These are phyloP conservation scores for Oryza longistaminata DNA, from an alignment of 176 grass and related monocot genomes.

Conservation along the genomic window DNA sequence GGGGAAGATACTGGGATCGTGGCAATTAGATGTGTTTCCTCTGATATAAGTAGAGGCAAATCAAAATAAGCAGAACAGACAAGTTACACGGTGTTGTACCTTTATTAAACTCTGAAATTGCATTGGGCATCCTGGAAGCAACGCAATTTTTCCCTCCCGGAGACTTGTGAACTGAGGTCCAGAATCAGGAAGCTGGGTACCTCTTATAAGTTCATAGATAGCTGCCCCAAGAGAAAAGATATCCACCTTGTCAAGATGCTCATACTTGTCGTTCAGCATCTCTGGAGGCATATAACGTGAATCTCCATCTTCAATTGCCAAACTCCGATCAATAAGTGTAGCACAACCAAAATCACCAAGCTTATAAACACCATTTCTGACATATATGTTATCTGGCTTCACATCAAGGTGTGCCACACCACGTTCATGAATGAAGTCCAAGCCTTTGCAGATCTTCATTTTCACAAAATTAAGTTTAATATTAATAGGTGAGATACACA, in stretches of 20 bases:
- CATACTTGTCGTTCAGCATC: constrained; percentile 84
- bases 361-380: constrained; percentile 72
- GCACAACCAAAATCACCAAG: constrained; percentile 96
- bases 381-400: constrained; percentile 97
- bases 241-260: constrained; percentile 94
- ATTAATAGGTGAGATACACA: constrained; percentile 36
- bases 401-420: constrained; percentile 92
- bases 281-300: constrained; percentile 95
- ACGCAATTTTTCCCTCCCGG: constrained; percentile 83
- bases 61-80: constrained; percentile 15
- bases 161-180: constrained; percentile 74
- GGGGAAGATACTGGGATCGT: neutral
- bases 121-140: constrained; percentile 80
- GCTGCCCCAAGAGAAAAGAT: constrained; percentile 88
- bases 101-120: constrained; percentile 90
- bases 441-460: constrained; percentile 81
- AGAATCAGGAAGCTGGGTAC: constrained; percentile 63
- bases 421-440: constrained; percentile 76
- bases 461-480: constrained; percentile 24
- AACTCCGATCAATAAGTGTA: constrained; percentile 66
- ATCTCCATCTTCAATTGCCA: constrained; percentile 90
- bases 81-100: constrained; percentile 51
- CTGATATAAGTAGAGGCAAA: constrained; percentile 6
- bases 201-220: constrained; percentile 79
- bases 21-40: neutral